Base-by-base conservation (phyloP, 2,329 filamentous ascomycete species). In the Leptographium wingfieldii region DNA sequence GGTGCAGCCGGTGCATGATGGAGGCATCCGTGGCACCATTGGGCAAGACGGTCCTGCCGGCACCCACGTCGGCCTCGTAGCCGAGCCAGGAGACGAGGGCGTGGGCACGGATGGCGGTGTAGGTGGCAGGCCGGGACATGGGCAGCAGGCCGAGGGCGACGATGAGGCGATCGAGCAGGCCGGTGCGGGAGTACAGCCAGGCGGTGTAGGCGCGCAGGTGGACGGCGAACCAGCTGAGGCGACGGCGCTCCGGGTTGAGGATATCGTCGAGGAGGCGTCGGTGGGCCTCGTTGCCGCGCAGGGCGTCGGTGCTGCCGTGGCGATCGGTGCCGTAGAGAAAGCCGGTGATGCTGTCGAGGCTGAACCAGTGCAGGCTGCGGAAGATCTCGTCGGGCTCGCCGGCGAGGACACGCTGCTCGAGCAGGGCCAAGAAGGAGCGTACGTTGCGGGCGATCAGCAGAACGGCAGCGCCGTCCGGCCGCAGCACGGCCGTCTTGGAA, bases 271-370 rank as follows among this genome's bases (percentile, higher is more conserved):
- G 67, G 14, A 81, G 68, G 2, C 63, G 66, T 12, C 74, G 68
- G 65, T 80, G 71, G 14, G 59, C 56, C 16, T 65, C 48, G 27
- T 68, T 67, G 0, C 77, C 77, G 16, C 64, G 63, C 11, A 80
- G 63, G 0, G 77, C 74, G 38, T 67, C 66, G 0, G 78, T 81
- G 3, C 69, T 73, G 3, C 77, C 78, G 61, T 70, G 63, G 1
- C 67, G 64, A 2, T 57, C 12, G 12, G 4, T 3, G 12, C 78
- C 78, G 60, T 80, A 81, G 0, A 81, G 66, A 56, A 81, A 80
- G 5, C 73, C 70, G 0, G 78, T 80, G 61, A 81, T 80, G 56
- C 69, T 73, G 65, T 82, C 78, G 14, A 82, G 69, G 12, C 76
- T 76, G 66, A 76, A 81, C 66, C 77, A 81, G 66, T 81, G 79